Conservation (phyloP, 441 rosid genomes). For the Hura crepitans region DNA sequence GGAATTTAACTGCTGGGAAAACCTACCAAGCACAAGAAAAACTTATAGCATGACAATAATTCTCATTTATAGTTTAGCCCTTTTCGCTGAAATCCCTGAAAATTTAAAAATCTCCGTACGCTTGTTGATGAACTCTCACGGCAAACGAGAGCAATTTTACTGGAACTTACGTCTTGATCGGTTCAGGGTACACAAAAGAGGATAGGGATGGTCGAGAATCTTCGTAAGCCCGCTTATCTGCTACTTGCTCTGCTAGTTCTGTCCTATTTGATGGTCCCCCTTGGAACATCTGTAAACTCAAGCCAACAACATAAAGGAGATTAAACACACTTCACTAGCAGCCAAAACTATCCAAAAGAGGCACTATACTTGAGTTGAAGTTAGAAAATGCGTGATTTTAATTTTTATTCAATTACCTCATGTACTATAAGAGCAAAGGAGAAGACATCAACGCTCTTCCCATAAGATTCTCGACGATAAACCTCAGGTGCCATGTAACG, state of each 20-base stretch:
- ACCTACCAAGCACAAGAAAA: neutral
- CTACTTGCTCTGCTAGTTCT: slow-evolving; percentile 46
- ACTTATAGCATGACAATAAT: neutral
- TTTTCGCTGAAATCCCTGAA: neutral
- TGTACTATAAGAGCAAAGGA: slow-evolving; percentile 54
- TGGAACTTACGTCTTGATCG: slow-evolving; percentile 42
- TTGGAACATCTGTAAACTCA: slow-evolving; percentile 44
- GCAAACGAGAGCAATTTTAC: slow-evolving; percentile 3
- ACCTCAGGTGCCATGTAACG: slow-evolving; percentile 77
- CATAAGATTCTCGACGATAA: slow-evolving; percentile 62
- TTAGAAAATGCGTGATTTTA: neutral
- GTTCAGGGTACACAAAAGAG: slow-evolving; percentile 42
- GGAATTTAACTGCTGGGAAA: neutral
- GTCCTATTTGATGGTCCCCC: slow-evolving; percentile 46
- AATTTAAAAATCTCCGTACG: neutral
- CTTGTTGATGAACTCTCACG: slow-evolving; percentile 1
- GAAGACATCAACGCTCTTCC: slow-evolving; percentile 63
- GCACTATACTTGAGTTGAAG: neutral
- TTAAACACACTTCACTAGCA: slow-evolving; percentile 2
- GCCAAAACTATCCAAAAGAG: neutral
- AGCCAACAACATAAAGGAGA: neutral
- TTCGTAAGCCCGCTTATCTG: slow-evolving; percentile 60
- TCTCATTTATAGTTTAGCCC: neutral
- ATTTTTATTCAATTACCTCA: slow-evolving; percentile 35
- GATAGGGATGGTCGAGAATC: slow-evolving; percentile 52